phyloP scores from a whole-genome alignment of 768 basidiomycete species.

The Trametes coccinea region DNA sequence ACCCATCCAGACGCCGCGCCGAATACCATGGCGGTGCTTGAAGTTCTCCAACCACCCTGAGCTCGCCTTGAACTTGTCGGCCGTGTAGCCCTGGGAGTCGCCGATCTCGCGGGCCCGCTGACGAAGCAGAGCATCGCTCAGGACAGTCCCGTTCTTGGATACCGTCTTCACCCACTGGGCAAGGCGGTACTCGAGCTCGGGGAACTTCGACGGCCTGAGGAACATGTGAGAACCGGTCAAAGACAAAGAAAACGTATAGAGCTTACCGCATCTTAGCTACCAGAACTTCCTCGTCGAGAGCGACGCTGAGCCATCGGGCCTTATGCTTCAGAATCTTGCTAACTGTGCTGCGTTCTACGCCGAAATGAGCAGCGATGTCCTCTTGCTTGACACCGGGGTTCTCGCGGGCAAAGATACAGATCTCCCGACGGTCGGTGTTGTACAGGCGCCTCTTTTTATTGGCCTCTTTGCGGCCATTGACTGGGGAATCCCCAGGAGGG shows the following conservation, averaged over 20 bases:
- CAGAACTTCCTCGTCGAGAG: conserved; percentile 55
- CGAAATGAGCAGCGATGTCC: conserved; percentile 74
- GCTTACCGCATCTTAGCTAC: conserved; percentile 70
- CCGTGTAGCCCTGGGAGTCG: conserved; percentile 50
- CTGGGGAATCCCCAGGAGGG: conserved; percentile 11
- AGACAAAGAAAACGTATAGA: conserved; percentile 1
- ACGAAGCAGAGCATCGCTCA: conserved; percentile 69
- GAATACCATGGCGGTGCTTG: conserved; percentile 79
- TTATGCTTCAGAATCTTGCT: conserved; percentile 89
- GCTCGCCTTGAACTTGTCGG: conserved; percentile 87
- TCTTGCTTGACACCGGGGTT: conserved; percentile 77
- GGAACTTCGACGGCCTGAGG: conserved; percentile 75
- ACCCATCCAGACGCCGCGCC: conserved; percentile 59
- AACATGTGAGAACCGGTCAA: conserved; percentile 6
- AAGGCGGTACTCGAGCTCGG: conserved; percentile 69
- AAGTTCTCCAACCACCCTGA: conserved; percentile 93
- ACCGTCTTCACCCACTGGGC: conserved; percentile 60
- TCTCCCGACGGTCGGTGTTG: conserved; percentile 71
- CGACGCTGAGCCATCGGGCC: conserved; percentile 75
- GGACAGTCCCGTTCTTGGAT: conserved; percentile 44
- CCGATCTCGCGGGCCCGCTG: conserved; percentile 71
- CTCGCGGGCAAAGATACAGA: conserved; percentile 65
- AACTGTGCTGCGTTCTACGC: conserved; percentile 90
- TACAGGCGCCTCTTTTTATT: conserved; percentile 76
- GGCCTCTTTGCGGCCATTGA: conserved; percentile 35